Evolutionary conservation across 2,329 filamentous ascomycete genomes (phyloP).

Genomic region (Zymoseptoria ardabiliae): DNA sequence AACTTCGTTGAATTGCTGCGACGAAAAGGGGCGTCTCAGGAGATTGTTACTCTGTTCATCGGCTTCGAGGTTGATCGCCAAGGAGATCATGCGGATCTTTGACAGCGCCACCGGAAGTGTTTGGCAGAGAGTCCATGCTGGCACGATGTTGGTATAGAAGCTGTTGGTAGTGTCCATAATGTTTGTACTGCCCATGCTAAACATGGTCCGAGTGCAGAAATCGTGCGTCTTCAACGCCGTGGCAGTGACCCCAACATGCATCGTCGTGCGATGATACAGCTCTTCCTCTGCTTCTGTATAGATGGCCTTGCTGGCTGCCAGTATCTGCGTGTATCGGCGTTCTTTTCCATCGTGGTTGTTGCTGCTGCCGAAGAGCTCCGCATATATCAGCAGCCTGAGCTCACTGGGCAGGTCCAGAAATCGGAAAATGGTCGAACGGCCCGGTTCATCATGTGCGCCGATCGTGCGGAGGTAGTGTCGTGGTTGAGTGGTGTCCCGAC

Average conservation of each 20-base stretch:
- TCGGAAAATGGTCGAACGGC: neutral
- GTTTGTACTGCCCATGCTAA: neutral
- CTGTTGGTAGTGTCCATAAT: neutral
- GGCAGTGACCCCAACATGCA: neutral
- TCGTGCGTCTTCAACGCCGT: neutral
- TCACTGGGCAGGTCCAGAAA: constrained; percentile 14
- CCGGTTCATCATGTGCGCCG: neutral
- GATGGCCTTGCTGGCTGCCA: neutral
- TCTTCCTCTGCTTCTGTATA: neutral
- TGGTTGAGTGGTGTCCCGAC: neutral
- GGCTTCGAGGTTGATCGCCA: neutral
- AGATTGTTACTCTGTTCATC: neutral
- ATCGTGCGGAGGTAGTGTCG: neutral
- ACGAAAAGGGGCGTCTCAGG: neutral
- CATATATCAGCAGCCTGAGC: constrained; percentile 13
- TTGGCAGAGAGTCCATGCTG: neutral
- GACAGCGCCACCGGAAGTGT: neutral
- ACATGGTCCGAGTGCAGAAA: neutral
- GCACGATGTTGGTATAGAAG: neutral
- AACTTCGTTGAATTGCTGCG: neutral
- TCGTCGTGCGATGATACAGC: neutral
- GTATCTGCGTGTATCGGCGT: neutral
- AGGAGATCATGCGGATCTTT: neutral
- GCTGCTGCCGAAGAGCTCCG: neutral
- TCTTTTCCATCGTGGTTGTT: neutral